Conservation (phyloP, 176 grass and related monocot genomes). For the Oryza officinalis region DNA sequence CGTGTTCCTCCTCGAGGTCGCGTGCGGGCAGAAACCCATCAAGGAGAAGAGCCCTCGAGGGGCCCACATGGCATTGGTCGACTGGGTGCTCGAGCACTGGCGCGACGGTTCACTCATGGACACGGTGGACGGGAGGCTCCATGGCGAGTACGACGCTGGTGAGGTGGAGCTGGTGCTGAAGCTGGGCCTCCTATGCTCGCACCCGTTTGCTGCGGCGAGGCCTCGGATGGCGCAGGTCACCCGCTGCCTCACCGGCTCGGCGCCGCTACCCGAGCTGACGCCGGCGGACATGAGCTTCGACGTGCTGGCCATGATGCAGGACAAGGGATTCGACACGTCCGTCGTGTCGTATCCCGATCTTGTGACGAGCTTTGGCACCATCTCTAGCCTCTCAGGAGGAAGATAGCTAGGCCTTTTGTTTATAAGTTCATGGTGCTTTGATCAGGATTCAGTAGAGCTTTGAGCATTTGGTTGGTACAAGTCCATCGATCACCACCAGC, state of each 20-base stretch:
- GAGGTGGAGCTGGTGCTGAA: background rate
- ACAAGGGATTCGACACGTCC: background rate
- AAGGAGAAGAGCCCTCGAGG: background rate
- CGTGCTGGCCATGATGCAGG: background rate
- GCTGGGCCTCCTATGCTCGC: background rate
- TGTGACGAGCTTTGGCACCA: background rate
- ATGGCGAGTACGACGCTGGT: background rate
- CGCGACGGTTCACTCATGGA: background rate
- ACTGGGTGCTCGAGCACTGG: constrained; percentile 27
- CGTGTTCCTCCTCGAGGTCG: background rate
- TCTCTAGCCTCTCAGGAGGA: background rate
- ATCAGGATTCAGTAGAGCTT: too few species aligned
- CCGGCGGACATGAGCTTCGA: background rate
- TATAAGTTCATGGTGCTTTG: too few species aligned
- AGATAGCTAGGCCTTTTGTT: background rate
- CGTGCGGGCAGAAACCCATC: background rate
- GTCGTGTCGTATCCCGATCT: background rate
- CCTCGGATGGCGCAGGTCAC: background rate
- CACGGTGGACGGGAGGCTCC: background rate
- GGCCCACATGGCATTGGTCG: background rate
- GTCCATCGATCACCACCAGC: background rate
- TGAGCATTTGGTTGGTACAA: background rate
- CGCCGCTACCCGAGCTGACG: background rate
- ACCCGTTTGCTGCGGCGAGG: background rate
- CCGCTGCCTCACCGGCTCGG: background rate